Percentiles rank a stretch among this genome's conserved stretches.
Evolutionary conservation across 805 yeast genomes (phyloP).

Genomic region (Monosporozyma solicola): DNA sequence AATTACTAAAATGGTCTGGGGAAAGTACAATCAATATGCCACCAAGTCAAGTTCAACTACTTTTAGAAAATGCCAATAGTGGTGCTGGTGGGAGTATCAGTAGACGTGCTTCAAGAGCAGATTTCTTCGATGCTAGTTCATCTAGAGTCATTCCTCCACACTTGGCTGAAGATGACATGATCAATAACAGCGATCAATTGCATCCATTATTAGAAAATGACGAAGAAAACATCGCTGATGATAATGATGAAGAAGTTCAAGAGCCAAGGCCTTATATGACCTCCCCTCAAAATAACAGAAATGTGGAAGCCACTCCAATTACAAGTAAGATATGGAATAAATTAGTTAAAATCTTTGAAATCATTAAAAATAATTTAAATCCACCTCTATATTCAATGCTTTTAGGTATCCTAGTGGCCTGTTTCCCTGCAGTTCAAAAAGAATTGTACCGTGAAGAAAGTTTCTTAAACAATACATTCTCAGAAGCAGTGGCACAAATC

Average conservation of each 20-base stretch:
- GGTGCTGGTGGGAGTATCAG: not conserved
- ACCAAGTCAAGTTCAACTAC: constrained; percentile 19
- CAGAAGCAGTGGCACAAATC: constrained; percentile 53
- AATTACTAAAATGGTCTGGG: constrained; percentile 43
- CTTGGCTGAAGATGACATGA: not conserved
- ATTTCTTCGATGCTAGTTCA: not conserved
- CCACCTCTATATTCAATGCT: constrained; percentile 82
- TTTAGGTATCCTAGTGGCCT: constrained; percentile 58
- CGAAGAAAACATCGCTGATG: not conserved
- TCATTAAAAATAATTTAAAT: constrained; percentile 46
- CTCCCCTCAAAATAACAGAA: not conserved
- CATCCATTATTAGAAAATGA: not conserved
- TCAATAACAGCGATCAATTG: not conserved
- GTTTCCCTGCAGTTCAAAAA: constrained; percentile 48
- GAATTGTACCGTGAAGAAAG: constrained; percentile 51
- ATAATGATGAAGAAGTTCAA: not conserved
- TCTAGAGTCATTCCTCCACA: not conserved
- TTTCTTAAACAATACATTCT: constrained; percentile 56
- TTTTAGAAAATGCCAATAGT: constrained; percentile 8
- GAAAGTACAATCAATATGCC: constrained; percentile 26
- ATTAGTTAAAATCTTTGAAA: constrained; percentile 6
- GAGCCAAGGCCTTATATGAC: not conserved
- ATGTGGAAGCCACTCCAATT: not conserved
- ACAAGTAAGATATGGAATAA: constrained; percentile 10
- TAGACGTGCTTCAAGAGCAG: not conserved